Percentiles rank a stretch among this genome's conserved stretches.
Evolutionary conservation across 805 yeast species (phyloP).

Genomic region (Candida boleticola): DNA sequence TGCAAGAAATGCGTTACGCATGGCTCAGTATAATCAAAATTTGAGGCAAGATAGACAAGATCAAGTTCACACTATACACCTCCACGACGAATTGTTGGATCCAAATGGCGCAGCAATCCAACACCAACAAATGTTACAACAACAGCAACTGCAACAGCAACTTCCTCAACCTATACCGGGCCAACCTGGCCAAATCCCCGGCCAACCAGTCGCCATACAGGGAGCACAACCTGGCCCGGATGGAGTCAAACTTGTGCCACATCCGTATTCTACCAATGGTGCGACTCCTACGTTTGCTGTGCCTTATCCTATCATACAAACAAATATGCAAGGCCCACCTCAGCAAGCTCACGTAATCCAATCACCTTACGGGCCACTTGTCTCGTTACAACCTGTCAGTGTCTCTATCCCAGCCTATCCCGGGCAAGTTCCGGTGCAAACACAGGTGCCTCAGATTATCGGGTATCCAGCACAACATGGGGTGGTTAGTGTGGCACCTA

Average conservation of each 20-base stretch:
- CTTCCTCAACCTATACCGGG: slow-evolving; percentile 1
- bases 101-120: not conserved
- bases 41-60: slow-evolving; percentile 21
- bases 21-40: slow-evolving; percentile 48
- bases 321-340: slow-evolving; percentile 8
- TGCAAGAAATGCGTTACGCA: slow-evolving; percentile 47
- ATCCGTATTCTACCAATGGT: slow-evolving; percentile 2
- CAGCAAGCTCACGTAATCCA: slow-evolving; percentile 16
- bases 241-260: slow-evolving; percentile 6
- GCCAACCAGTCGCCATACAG: not conserved
- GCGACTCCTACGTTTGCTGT: slow-evolving; percentile 11
- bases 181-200: not conserved
- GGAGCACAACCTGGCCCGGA: slow-evolving; percentile 3
- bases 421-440: not conserved
- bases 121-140: not conserved
- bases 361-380: slow-evolving; percentile 27
- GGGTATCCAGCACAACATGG: slow-evolving; percentile 4
- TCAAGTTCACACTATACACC: slow-evolving; percentile 6
- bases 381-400: slow-evolving; percentile 20
- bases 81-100: not conserved
- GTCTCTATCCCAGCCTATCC: slow-evolving; percentile 2
- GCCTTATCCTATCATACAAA: slow-evolving; percentile 14
- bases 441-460: slow-evolving; percentile 1
- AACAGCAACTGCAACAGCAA: slow-evolving; percentile 2
- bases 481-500: slow-evolving; percentile 1